Conservation (phyloP, 1,284 basidiomycete species). For the Boletus semigastroideus region DNA sequence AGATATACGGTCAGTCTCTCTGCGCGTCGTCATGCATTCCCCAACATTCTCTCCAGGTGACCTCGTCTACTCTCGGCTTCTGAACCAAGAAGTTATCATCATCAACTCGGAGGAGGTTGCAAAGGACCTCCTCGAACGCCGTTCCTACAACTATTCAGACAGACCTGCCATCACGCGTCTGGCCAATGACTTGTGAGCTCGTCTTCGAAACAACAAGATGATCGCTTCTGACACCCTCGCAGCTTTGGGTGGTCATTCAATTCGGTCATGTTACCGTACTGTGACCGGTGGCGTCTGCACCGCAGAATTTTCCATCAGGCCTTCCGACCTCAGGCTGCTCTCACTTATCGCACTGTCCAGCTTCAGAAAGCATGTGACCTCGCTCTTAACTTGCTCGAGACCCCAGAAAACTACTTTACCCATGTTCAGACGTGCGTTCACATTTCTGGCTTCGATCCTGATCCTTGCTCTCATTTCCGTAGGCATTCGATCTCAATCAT, state of each 20-base stretch:
- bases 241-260: constrained; percentile 12
- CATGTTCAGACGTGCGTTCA: constrained; percentile 21
- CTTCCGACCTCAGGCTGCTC: constrained; percentile 19
- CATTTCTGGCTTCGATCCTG: too few relatives aligned
- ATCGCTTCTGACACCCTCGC: not conserved
- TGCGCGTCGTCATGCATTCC: too few relatives aligned
- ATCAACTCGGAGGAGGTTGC: constrained; percentile 28
- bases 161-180: constrained; percentile 19
- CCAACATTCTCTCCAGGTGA: constrained; percentile 13
- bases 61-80: constrained; percentile 21
- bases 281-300: constrained; percentile 24
- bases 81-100: constrained; percentile 23
- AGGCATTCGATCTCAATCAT: constrained; percentile 28
- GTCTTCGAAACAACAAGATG: not conserved
- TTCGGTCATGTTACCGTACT: constrained; percentile 27
- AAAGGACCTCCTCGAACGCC: constrained; percentile 24
- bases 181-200: constrained; percentile 16
- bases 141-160: constrained; percentile 27
- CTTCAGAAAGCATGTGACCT: constrained; percentile 17
- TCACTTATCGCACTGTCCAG: constrained; percentile 16
- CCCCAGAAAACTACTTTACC: constrained; percentile 22
- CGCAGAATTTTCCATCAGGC: constrained; percentile 29
- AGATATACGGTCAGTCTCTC: constrained; percentile 22
- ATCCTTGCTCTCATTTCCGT: too few relatives aligned
- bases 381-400: constrained; percentile 21